Evolutionary conservation across 2,329 filamentous ascomycete genomes (phyloP).

Genomic region (Fusarium caatingaense): DNA sequence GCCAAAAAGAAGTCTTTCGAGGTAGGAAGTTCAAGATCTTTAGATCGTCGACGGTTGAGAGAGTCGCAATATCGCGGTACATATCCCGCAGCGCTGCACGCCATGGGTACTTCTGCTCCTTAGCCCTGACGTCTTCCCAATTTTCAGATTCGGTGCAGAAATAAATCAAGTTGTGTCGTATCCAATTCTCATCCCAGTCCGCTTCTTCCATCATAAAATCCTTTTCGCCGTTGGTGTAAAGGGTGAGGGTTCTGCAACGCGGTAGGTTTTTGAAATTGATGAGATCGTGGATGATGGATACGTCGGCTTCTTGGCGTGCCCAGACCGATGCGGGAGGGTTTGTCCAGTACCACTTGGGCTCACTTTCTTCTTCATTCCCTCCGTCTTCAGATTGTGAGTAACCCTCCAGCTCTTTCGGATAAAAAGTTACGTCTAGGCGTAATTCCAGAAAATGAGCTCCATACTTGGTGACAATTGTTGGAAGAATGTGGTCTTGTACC

Average conservation of each 20-base stretch:
- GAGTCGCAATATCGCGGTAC: not conserved
- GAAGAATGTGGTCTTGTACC: not conserved
- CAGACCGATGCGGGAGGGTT: conserved; percentile 14
- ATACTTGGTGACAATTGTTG: not conserved
- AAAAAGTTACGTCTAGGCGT: not conserved
- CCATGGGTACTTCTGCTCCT: conserved; percentile 1
- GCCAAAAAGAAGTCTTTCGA: not conserved
- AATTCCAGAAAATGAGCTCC: not conserved
- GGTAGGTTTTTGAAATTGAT: conserved; percentile 4
- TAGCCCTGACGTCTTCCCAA: not conserved
- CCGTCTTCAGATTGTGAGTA: not conserved
- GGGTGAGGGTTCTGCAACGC: not conserved
- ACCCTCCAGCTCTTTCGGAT: not conserved
- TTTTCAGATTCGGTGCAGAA: conserved; percentile 3
- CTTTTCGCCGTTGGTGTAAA: not conserved
- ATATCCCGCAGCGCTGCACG: conserved; percentile 1
- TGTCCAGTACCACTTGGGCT: not conserved
- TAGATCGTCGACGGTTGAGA: not conserved
- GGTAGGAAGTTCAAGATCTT: conserved; percentile 8
- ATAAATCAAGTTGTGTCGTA: not conserved
- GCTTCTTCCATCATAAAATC: not conserved
- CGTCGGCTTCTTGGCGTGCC: not conserved
- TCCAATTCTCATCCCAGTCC: conserved; percentile 8
- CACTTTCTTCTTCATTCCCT: not conserved
- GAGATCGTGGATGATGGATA: not conserved